A percentile compares a stretch with the other conserved stretches of the same genome.
phyloP scores from a whole-genome alignment of 2,329 filamentous ascomycete genomes.

The Bipolaris cookei region DNA sequence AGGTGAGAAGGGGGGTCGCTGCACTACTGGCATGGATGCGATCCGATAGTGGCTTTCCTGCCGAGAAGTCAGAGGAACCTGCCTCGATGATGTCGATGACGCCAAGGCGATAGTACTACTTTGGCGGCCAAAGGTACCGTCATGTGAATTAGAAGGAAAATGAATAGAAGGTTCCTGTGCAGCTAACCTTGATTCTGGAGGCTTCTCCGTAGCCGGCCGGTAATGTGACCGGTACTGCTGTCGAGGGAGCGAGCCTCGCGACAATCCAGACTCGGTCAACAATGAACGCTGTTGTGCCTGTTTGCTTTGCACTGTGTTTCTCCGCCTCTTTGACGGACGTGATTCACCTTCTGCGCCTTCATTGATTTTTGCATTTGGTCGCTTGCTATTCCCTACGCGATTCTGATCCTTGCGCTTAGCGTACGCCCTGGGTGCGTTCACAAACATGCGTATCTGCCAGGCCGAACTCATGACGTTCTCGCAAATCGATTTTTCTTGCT shows the following conservation, averaged over 20 bases:
- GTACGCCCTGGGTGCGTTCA: conserved; percentile 46
- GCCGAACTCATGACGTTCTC: conserved; percentile 47
- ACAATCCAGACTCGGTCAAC: conserved; percentile 6
- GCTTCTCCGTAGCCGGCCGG: neutral
- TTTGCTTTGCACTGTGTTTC: conserved; percentile 5
- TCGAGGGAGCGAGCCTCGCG: conserved; percentile 18
- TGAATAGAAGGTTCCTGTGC: neutral
- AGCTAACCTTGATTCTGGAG: neutral
- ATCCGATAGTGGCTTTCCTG: conserved; percentile 6
- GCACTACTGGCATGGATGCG: conserved; percentile 1
- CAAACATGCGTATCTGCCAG: conserved; percentile 47
- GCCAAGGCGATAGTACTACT: conserved; percentile 3
- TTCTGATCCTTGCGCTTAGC: conserved; percentile 44
- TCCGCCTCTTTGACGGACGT: conserved; percentile 18
- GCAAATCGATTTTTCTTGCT: conserved; percentile 47
- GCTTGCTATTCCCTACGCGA: conserved; percentile 44
- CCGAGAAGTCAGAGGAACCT: neutral
- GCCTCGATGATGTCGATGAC: neutral
- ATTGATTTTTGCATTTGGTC: conserved; percentile 30
- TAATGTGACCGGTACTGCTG: neutral
- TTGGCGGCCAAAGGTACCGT: conserved; percentile 5
- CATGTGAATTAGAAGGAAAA: neutral
- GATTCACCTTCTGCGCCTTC: conserved; percentile 6
- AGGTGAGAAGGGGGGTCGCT: conserved; percentile 12
- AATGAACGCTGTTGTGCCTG: conserved; percentile 14